Evolutionary conservation across 164 flowering plant species (phyloP).

Genomic region (Echeveria elegans): DNA sequence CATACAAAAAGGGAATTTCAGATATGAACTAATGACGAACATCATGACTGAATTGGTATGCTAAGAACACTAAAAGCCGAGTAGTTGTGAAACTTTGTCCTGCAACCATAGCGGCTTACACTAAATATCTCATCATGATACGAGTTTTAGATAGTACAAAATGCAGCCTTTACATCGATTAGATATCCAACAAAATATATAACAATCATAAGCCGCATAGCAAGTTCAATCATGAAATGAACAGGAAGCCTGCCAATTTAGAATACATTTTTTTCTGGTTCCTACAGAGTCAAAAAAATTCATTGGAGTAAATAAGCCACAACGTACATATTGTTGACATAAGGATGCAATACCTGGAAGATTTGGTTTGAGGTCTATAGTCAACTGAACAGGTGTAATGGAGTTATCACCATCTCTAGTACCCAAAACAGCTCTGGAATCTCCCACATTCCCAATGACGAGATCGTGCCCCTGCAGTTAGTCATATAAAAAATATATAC

Average conservation of each 20-base stretch:
- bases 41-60: no score
- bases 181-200: background rate
- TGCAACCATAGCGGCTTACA: no score
- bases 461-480: slow-evolving; percentile 12
- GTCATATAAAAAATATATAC: no score
- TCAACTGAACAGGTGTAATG: slow-evolving; percentile 15
- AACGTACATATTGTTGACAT: background rate
- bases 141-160: background rate
- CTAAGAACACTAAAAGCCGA: no score
- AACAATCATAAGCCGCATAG: background rate
- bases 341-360: slow-evolving; percentile 12
- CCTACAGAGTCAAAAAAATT: background rate
- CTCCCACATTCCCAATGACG: slow-evolving; percentile 13
- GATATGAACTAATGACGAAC: background rate
- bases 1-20: background rate
- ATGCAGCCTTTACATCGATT: background rate
- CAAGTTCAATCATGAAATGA: background rate
- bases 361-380: slow-evolving; percentile 17
- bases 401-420: slow-evolving; percentile 12
- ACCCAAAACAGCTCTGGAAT: slow-evolving; percentile 18
- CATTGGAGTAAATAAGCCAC: no score
- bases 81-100: no score
- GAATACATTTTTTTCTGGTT: background rate
- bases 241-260: background rate
- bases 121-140: background rate